Conservation (phyloP, 768 basidiomycete species). For the Russula ochroleuca region DNA sequence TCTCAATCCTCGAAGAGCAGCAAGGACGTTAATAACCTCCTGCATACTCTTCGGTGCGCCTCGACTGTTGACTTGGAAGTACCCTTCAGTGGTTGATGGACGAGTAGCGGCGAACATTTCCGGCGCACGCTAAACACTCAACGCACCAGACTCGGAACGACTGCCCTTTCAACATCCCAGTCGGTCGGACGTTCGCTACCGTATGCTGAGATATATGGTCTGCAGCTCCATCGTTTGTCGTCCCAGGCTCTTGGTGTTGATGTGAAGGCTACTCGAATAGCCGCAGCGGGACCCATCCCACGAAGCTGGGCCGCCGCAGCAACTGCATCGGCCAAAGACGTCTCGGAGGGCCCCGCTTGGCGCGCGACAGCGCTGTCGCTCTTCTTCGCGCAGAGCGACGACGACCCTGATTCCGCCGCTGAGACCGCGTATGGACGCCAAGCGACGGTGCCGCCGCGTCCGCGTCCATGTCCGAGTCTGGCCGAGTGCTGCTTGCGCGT, state of each 20-base stretch:
- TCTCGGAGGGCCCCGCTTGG: conserved; percentile 40
- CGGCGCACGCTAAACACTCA: conserved; percentile 56
- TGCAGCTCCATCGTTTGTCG: neutral
- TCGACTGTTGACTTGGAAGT: neutral
- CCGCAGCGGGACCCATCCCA: conserved; percentile 37
- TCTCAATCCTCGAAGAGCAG: conserved; percentile 3
- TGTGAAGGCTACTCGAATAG: neutral
- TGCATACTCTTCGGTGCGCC: conserved; percentile 50
- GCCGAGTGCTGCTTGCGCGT: conserved; percentile 53
- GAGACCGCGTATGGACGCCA: neutral
- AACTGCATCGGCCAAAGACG: conserved; percentile 31
- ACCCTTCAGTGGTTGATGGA: conserved; percentile 10
- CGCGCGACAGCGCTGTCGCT: conserved; percentile 54
- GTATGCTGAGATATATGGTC: conserved; percentile 25
- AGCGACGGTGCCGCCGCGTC: too few relatives aligned
- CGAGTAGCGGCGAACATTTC: conserved; percentile 63
- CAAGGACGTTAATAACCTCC: conserved; percentile 42
- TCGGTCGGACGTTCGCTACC: conserved; percentile 21
- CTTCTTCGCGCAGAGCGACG: conserved; percentile 38
- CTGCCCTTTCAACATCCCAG: neutral
- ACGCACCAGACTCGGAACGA: conserved; percentile 22
- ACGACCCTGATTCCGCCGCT: neutral
- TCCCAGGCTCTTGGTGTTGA: conserved; percentile 7
- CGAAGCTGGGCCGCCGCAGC: conserved; percentile 50
- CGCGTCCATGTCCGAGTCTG: conserved; percentile 39